Evolutionary conservation across 2,329 filamentous ascomycete genomes (phyloP), one percentile per base, ranked within the genome.

Genomic region (Byssothecium circinans): DNA sequence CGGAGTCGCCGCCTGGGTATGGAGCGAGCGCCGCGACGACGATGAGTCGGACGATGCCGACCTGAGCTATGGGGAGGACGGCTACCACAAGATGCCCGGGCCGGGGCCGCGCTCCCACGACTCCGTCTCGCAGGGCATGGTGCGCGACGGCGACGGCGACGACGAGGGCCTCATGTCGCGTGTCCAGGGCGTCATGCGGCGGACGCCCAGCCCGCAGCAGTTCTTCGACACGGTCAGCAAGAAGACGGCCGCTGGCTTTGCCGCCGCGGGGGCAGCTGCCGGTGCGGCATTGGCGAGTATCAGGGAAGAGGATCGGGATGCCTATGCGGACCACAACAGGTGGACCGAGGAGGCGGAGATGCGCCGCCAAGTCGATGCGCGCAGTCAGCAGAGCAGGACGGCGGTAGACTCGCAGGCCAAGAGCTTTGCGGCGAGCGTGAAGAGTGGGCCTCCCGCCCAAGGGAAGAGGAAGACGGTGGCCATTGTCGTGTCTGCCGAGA

Each of bases 281-380:
- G 90, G 90, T 34, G 90, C 87, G 52, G 91, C 90, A 20, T 76
- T 96, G 57, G 86, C 86, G 44, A 86, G 88, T 14, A 94, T 95
- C 56, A 82, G 88, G 45, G 89, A 96, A 68, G 91, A 95, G 65
- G 88, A 91, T 65, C 85, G 84, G 65, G 81, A 83, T 52, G 87
- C 87, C 42, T 94, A 87, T 68, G 85, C 84, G 54, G 92, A 96
- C 69, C 89, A 94, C 72, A 88, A 89, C 67, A 85, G 89, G 43
- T 96, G 92, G 92, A 91, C 87, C 12, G 91, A 96, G 70, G 91
- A 96, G 74, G 89, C 87, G 18, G 86, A 89, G 60, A 81, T 87
- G 40, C 83, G 87, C 58, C 74, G 72, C 46, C 72, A 62, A 47
- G 69, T 68, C 42, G 70, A 66, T 48, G 67, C 64, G 33, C 65